phyloP scores from a whole-genome alignment of 768 basidiomycete genomes.

The Amanita pseudoporphyria region DNA sequence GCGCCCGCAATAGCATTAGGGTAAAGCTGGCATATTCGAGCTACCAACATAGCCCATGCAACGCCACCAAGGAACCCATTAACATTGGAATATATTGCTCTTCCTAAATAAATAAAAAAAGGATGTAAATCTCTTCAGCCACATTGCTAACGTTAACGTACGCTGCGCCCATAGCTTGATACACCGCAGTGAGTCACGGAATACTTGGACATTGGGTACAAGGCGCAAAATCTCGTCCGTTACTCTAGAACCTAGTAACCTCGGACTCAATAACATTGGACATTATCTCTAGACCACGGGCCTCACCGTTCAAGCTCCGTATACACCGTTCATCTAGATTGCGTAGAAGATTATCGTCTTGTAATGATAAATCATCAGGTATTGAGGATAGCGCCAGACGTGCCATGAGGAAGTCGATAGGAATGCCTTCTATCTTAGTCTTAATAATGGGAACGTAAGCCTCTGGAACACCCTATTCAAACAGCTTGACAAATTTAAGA shows the following conservation, averaged over 20 bases:
- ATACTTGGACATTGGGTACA: conserved; percentile 90
- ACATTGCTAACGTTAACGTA: conserved; percentile 26
- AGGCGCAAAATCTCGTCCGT: conserved; percentile 93
- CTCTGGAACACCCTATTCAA: conserved; percentile 80
- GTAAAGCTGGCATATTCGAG: conserved; percentile 97
- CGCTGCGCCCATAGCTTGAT: conserved; percentile 98
- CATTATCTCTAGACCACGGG: conserved; percentile 17
- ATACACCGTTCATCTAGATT: conserved; percentile 94
- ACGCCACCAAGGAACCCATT: conserved; percentile 97
- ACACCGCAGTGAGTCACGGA: conserved; percentile 88
- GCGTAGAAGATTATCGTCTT: conserved; percentile 84
- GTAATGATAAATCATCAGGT: conserved; percentile 84
- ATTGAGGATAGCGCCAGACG: conserved; percentile 78
- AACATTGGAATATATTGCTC: conserved; percentile 97
- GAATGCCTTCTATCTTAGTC: conserved; percentile 83
- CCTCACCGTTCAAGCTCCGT: conserved; percentile 77
- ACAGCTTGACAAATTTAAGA: conserved; percentile 2
- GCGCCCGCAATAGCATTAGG: conserved; percentile 91
- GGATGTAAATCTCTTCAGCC: not conserved
- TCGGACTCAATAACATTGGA: conserved; percentile 9
- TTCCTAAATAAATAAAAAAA: conserved; percentile 42
- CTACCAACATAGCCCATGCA: conserved; percentile 98
- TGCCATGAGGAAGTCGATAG: conserved; percentile 92
- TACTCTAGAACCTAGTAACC: conserved; percentile 72
- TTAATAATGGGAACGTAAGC: conserved; percentile 96